Evolutionary conservation across 2,329 filamentous ascomycete genomes (phyloP).

Genomic region (Xylariales sp.): DNA sequence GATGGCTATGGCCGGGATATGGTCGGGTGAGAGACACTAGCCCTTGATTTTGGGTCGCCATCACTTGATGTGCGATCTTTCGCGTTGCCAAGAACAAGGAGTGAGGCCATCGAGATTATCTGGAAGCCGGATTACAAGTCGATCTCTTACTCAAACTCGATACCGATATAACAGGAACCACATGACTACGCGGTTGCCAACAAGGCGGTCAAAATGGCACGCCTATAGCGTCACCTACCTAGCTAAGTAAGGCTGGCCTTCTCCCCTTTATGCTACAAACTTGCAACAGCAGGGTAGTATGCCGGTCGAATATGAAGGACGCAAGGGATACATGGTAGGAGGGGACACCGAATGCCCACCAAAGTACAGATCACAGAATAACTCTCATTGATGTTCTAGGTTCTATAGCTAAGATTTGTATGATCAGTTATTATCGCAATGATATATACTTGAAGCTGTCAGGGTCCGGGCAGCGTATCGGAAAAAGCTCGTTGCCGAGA

Average conservation of each 20-base stretch:
- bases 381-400: slow-evolving; percentile 1
- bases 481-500: slow-evolving; percentile 25
- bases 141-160: slow-evolving; percentile 9
- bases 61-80: slow-evolving; percentile 15
- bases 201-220: slow-evolving; percentile 1
- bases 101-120: slow-evolving; percentile 15
- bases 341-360: background rate
- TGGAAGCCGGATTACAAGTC: slow-evolving; percentile 11
- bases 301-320: slow-evolving; percentile 2
- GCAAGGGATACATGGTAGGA: slow-evolving; percentile 23
- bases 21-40: slow-evolving; percentile 34
- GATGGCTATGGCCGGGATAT: slow-evolving; percentile 31
- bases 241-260: slow-evolving; percentile 3
- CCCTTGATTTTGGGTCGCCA: slow-evolving; percentile 5
- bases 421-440: background rate
- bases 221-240: slow-evolving; percentile 16
- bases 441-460: slow-evolving; percentile 8
- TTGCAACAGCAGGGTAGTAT: background rate
- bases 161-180: slow-evolving; percentile 12
- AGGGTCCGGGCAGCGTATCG: slow-evolving; percentile 29
- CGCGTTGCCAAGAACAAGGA: slow-evolving; percentile 20
- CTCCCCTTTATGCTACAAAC: background rate
- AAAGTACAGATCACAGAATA: slow-evolving; percentile 11
- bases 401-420: background rate
- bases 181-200: slow-evolving; percentile 14